Percentiles rank a stretch among this genome's conserved stretches.
Conservation (phyloP, 2,329 filamentous ascomycete genomes). For the Ophiostoma fasciatum region DNA sequence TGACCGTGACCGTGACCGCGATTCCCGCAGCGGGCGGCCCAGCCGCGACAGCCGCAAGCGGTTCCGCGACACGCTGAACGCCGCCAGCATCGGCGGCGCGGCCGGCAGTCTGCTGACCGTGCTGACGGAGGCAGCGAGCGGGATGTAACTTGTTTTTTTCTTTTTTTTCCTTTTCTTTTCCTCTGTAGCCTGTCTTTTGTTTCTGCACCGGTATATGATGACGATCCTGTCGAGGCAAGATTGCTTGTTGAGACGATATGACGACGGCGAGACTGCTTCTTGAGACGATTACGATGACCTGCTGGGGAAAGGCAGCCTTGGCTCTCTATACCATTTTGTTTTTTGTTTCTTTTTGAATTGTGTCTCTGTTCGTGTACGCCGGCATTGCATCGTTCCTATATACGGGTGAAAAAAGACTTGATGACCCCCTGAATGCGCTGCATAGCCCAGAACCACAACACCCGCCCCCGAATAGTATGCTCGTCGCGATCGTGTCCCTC, state of each 20-base stretch:
- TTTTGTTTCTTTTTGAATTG: neutral
- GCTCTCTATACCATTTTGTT: neutral
- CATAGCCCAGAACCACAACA: too few species aligned
- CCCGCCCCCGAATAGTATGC: too few species aligned
- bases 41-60: slow-evolving; percentile 21
- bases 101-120: slow-evolving; percentile 44
- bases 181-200: neutral
- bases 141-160: slow-evolving; percentile 9
- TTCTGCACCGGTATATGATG: too few species aligned
- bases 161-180: neutral
- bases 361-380: neutral
- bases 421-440: too few species aligned
- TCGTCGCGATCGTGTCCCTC: too few species aligned
- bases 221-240: too few species aligned
- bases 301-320: too few species aligned
- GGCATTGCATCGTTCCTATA: too few species aligned
- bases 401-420: too few species aligned
- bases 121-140: slow-evolving; percentile 38
- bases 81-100: slow-evolving; percentile 45
- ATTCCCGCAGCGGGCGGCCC: slow-evolving; percentile 6
- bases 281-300: too few species aligned
- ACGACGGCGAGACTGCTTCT: too few species aligned
- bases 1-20: slow-evolving; percentile 10
- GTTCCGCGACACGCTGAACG: slow-evolving; percentile 36
- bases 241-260: too few species aligned